Base-by-base conservation (phyloP, 345 rosid genomes). In the Salix koriyanagi region DNA sequence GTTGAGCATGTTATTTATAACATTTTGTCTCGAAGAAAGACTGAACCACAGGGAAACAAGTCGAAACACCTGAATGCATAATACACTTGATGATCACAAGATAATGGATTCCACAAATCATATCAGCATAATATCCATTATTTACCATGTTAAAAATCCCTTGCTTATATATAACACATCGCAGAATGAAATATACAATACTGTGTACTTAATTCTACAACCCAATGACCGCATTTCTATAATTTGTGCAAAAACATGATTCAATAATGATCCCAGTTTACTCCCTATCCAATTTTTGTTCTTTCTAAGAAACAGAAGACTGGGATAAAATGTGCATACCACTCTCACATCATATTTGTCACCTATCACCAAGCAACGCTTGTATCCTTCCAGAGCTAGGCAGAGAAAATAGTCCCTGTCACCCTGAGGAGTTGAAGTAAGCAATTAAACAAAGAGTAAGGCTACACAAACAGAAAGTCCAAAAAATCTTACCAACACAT, bases 341-440 rank as follows among this genome's bases (percentile, higher is more conserved):
- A 89, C 97, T 86, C 93, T 89, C 62, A 92, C 94, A 68, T 94
- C 98, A 87, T 94, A 92, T 80, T 92, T 92, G 85, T 92, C 94
- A 61, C 92, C 97, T 78, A 90, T 87, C 62, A 92, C 93, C 87
- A 94, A 79, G 85, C 97, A 94, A 32, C 86, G 88, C 73, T 89
- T 88, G 83, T 94, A 94, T 76, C 97, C 98, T 80, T 94, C 97
- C 92, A 94, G 82, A 61, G 98, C 94, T 65, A 91, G 82, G 87
- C 82, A 81, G 81, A 94, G 97, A 86, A 94, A 91, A 85, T 90
- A 91, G 86, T 94, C 94, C 79, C 89, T 89, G 85, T 94, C 98
- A 85, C 87, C 92, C 98, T 94, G 90, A 70, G 50, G 70, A 34
- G 78, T 77, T 25, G 67, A 84, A 76, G 69, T 50, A 67, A 67